Evolutionary conservation across 1,284 basidiomycete species (phyloP), one percentile per base, ranked within the genome.

Genomic region (Sutorius eximius): DNA sequence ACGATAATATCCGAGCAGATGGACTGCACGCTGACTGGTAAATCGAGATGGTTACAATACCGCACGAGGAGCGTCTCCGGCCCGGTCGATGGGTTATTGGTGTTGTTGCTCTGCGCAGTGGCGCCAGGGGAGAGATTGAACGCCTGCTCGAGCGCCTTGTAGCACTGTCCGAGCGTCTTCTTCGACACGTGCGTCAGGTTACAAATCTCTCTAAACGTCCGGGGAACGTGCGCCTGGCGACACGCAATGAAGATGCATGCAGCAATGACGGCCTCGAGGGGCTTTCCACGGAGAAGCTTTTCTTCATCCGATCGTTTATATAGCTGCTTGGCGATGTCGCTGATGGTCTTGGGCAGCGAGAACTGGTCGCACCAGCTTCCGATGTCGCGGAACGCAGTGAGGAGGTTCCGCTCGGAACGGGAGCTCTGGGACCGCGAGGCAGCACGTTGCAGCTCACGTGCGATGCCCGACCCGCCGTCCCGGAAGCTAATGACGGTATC

Each of bases 181-280:
- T 99, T 98, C 66, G 89, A 87, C 55, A 98, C 95, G 63, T 91
- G 87, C 7, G 94, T 95, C 56, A 97, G 78, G 64, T 93, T 91
- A 73, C 93, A 94, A 46, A 99, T 95, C 75, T 99, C 97, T 64
- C 90, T 86, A 78, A 99, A 98, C 52, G 95, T 96, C 59, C 97
- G 83, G 0, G 92, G 92, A 11, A 97, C 95, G 63, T 93, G 89
- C 15, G 91, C 93, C 72, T 95, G 92, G 56, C 96, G 85, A 73
- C 95, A 98, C 0, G 96, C 97, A 62, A 98, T 95, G 71, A 98
- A 98, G 71, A 99, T 97, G 74, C 95, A 98, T 2, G 96, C 95
- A 11, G 95, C 96, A 62, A 98, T 95, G 67, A 97, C 88, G 1
- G 95, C 94, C 55, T 95, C 91, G 60, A 91, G 81, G 13, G 91